These are phyloP conservation scores for Nakazawaea sp. DNA, from an alignment of 805 yeast genomes.

Conservation along the genomic window DNA sequence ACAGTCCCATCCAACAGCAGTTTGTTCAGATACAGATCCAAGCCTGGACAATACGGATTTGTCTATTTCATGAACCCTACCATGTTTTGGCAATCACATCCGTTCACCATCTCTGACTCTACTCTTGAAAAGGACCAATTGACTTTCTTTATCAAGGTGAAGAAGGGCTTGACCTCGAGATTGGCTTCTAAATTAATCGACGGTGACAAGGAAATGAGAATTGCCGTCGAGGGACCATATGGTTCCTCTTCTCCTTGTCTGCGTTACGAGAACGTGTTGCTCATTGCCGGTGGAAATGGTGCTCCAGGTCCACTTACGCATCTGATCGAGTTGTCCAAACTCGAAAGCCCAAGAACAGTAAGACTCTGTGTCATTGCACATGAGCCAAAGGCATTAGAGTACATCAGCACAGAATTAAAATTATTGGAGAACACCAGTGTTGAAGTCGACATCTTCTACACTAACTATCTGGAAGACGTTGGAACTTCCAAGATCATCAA, in stretches of 20 bases:
- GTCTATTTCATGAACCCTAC: conserved; percentile 38
- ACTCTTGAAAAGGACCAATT: conserved; percentile 34
- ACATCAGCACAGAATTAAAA: conserved; percentile 22
- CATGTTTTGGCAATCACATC: conserved; percentile 62
- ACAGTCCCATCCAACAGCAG: conserved; percentile 37
- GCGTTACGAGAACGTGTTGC: conserved; percentile 38
- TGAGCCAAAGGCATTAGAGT: conserved; percentile 17
- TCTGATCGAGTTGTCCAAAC: conserved; percentile 24
- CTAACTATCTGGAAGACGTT: conserved; percentile 24
- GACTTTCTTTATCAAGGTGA: conserved; percentile 39
- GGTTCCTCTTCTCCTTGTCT: conserved; percentile 42
- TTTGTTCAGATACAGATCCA: conserved; percentile 49
- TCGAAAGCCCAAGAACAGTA: conserved; percentile 13
- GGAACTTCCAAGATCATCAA: conserved; percentile 18
- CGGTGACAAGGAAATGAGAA: conserved; percentile 35
- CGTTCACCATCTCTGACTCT: conserved; percentile 48
- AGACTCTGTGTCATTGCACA: conserved; percentile 24
- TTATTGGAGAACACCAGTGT: conserved; percentile 10
- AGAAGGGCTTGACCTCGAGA: conserved; percentile 44
- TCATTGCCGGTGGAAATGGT: conserved; percentile 62
- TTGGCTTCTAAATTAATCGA: conserved; percentile 28
- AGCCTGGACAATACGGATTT: conserved; percentile 60
- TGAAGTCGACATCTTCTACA: conserved; percentile 21
- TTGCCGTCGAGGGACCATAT: conserved; percentile 57
- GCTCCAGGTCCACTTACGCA: conserved; percentile 43